Evolutionary conservation across 371 early-diverging fungal species (phyloP), one percentile per base, ranked within the genome.

Genomic region (Conidiobolus incongruus): DNA sequence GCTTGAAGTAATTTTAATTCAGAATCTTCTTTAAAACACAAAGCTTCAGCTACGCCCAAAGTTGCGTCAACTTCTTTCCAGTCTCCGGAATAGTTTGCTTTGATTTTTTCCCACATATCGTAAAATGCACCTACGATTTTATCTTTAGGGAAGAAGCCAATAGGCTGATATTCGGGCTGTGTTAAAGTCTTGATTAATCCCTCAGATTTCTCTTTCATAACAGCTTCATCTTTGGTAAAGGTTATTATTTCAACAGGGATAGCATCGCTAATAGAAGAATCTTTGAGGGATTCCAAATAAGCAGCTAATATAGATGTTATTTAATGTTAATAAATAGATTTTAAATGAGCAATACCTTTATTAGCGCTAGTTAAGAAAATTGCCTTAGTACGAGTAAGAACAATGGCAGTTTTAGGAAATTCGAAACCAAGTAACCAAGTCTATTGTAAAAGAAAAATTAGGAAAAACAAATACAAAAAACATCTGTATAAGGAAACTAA

Each of bases 351-450:
- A 19, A 24, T 40, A 50, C 50, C 54, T 55, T 53, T 59, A 22
- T 45, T 54, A 38, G 62, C 65, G 45, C 81, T 79, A 17, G 89
- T 81, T 12, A 89, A 56, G 44, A 93, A 63, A 6, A 76, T 70
- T 13, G 89, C 49, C 46, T 76, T 78, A 43, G 77, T 77, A 20
- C 60, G 68, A 31, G 80, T 79, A 23, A 93, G 61, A 26, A 89
- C 45, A 21, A 88, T 65, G 30, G 87, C 49, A 1, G 90, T 87
- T 47, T 91, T 84, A 3, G 79, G 76, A 48, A 94, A 81, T 54
- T 93, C 97, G 49, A 86, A 80, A 22, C 93, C 94, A 42, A 94
- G 64, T 34, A 94, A 70, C 90, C 94, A 97, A 32, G 72, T 75
- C 79, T n/a, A n/a, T n/a, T n/a, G n/a, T 94, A 71, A 29, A 15